A percentile compares a stretch with the other conserved stretches of the same genome.
phyloP scores from a whole-genome alignment of 106 monocot genomes.

The Dendrobium chrysotoxum region DNA sequence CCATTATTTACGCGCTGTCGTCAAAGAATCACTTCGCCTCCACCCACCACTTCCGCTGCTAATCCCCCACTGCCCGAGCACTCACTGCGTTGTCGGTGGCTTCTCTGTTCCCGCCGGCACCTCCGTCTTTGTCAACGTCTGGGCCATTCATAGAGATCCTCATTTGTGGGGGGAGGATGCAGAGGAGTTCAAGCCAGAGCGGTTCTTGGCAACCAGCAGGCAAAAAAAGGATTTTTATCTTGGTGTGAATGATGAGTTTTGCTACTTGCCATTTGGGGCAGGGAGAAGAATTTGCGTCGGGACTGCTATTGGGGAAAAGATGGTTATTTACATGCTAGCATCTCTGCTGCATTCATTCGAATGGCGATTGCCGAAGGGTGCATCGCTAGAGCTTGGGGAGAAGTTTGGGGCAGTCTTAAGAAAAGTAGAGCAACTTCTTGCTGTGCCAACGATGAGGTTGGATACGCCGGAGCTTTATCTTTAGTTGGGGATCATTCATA shows the following conservation, averaged over 20 bases:
- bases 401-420: conserved; percentile 8
- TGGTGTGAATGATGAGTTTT: conserved; percentile 16
- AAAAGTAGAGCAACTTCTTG: conserved; percentile 10
- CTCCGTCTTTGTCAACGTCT: conserved; percentile 4
- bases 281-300: conserved; percentile 25
- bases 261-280: conserved; percentile 11
- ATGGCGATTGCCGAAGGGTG: conserved; percentile 14
- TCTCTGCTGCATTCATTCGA: conserved; percentile 16
- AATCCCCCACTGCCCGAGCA: conserved; percentile 1
- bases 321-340: not conserved
- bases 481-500: not conserved
- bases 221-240: not conserved
- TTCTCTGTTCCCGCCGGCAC: not conserved
- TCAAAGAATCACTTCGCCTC: conserved; percentile 15
- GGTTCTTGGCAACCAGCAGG: conserved; percentile 5
- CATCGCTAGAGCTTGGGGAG: not conserved
- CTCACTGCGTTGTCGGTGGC: conserved; percentile 1
- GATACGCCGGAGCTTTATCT: not conserved
- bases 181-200: conserved; percentile 27
- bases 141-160: conserved; percentile 10
- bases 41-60: conserved; percentile 7
- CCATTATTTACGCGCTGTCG: not conserved
- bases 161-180: not conserved
- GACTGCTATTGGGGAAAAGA: not conserved
- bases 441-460: not conserved